Conservation (phyloP, 2,329 filamentous ascomycete genomes). For the Talaromyces sp. region DNA sequence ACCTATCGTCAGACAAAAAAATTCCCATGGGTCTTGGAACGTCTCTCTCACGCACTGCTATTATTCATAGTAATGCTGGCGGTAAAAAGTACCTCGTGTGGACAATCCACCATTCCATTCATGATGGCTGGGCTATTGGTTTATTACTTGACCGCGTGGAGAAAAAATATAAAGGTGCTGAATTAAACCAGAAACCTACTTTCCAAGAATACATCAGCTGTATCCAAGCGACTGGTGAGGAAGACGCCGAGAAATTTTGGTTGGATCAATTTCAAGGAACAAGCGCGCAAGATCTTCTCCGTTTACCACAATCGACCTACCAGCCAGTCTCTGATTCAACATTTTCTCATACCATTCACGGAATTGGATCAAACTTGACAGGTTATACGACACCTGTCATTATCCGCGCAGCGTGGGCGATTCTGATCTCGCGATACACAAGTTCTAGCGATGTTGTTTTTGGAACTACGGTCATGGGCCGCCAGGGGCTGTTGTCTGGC, state of each 20-base stretch:
- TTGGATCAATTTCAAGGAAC: not conserved
- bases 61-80: constrained; percentile 18
- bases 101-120: constrained; percentile 64
- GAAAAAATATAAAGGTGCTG: constrained; percentile 52
- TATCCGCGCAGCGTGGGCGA: constrained; percentile 6
- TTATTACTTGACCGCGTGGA: constrained; percentile 68
- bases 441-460: constrained; percentile 4
- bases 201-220: not conserved
- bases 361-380: not conserved
- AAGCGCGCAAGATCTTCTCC: constrained; percentile 1
- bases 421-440: not conserved
- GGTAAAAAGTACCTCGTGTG: constrained; percentile 24
- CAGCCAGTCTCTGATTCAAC: constrained; percentile 1
- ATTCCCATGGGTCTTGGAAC: constrained; percentile 29
- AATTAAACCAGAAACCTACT: not conserved
- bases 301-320: constrained; percentile 2
- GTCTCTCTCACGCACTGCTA: constrained; percentile 30
- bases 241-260: not conserved
- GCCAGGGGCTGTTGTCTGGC: not conserved
- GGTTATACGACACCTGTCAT: not conserved
- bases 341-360: not conserved
- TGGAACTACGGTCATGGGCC: constrained; percentile 4
- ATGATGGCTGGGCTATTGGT: constrained; percentile 80
- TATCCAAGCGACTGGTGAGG: not conserved
- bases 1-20: not conserved